Base-by-base conservation (phyloP, 83 land plant species). In the Isoetes engelmannii region DNA sequence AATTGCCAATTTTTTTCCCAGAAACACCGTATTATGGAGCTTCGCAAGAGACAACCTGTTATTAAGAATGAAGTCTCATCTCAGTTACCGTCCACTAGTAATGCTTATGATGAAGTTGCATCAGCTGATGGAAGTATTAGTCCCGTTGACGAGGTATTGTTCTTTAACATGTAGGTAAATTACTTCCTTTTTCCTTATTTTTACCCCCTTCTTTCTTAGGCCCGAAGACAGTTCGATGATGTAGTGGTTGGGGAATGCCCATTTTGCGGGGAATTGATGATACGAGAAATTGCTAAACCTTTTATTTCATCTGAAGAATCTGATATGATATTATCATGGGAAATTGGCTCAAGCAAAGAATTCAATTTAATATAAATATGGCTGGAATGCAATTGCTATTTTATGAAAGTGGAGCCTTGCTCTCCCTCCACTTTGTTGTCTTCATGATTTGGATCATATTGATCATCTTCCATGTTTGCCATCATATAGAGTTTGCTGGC, bases 171-270 rank as follows among this genome's bases (percentile, higher is more conserved):
- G 0, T 3, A 64, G 79, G 70, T 44, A 37, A 37, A 9, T 13
- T 60, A 13, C 12, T 7, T 37, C 37, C 15, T 68, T 57, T 6
- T 56, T 1, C 6, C 0, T 9, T 57, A 9, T 70, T 57, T 13
- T 43, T 18, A 5, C 8, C 6, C 28, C 8, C 20, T 65, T 67
- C 8, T 67, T 0, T 10, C 47, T 45, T 80, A 93, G 98, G 56
- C 88, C 37, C 87, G 92, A 6, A 82, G 86, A 57, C 96, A 84
- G 61, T 72, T 94, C 59, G 96, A 90, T 73, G 99, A 94, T 61
- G 96, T 87, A 44, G 77, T 94, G 50, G 99, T 93, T 53, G 81
- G 96, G 45, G 99, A 94, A 54, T 94, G 99, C 76, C 99, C 99
- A 8, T 90, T 88, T 60, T 94, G 99, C 63, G 99, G 99, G 13